Base-by-base conservation (phyloP, 345 rosid genomes). In the Sapria himalayana region DNA sequence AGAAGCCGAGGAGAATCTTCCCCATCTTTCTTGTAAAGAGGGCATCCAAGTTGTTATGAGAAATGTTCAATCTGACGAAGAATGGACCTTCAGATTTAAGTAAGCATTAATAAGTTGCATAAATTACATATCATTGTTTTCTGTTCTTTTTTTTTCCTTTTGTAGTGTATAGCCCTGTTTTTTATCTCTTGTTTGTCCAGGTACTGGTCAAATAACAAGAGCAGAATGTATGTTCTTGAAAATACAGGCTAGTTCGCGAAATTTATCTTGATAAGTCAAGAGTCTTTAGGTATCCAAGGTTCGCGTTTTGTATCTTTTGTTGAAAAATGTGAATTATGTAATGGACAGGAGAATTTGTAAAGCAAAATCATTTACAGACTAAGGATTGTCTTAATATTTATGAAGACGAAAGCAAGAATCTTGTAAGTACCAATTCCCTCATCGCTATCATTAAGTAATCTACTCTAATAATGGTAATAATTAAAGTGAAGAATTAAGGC, bases 191-290 rank as follows among this genome's bases (percentile, higher is more conserved):
- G 43, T 46, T 25, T 19, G 40, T 44, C n/a, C 55, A 86, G 94
- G 73, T 86, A 43, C 55, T 86, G 97, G 97, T 34, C 57, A 24
- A 86, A 76, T 43, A 78, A 76, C 54, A 73, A 66, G 31, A 86
- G 97, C 52, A 68, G 94, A 36, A 86, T 86, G 94, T 86, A 81
- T 53, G 70, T 86, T 48, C 69, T 81, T 9, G 89, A 81, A 53
- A 70, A 78, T 51, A 66, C 94, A 56, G 81, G 97, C 78, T 42
- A 49, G 25, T n/a, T 6, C 20, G 8, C 15, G n/a, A n/a, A n/a
- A n/a, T n/a, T n/a, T n/a, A n/a, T n/a, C n/a, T n/a, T n/a, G n/a
- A 23, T 17, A 19, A 2, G 5, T 23, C 38, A 9, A 9, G 10
- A 19, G 18, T 12, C 19, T 33, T 47, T 34, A 4, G 12, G n/a